A percentile compares a stretch with the other conserved stretches of the same genome.
These are phyloP conservation scores for Talaromyces ruber DNA, from an alignment of 495 filamentous ascomycete genomes.

Conservation along the genomic window DNA sequence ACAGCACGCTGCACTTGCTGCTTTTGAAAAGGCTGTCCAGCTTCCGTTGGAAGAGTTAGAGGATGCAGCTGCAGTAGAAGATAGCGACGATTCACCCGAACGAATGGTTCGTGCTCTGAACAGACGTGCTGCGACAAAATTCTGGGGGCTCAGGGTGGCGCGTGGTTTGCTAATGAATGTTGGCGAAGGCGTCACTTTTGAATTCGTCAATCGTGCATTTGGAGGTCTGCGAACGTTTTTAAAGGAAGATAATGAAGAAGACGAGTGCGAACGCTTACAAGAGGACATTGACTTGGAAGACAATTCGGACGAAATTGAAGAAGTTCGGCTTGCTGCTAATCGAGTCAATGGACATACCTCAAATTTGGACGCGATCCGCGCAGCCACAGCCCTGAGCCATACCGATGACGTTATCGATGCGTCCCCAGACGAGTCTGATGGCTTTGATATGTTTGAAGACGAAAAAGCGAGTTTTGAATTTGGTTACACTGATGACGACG, in stretches of 20 bases:
- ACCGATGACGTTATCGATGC: not conserved
- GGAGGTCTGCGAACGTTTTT: slow-evolving; percentile 41
- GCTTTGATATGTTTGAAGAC: slow-evolving; percentile 11
- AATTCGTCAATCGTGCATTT: slow-evolving; percentile 54
- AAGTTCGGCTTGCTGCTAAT: slow-evolving; percentile 16
- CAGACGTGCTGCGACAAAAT: slow-evolving; percentile 33
- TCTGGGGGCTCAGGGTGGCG: slow-evolving; percentile 56
- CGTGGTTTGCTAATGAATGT: slow-evolving; percentile 54
- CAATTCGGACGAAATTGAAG: slow-evolving; percentile 30
- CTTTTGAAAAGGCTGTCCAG: slow-evolving; percentile 45
- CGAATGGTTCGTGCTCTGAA: slow-evolving; percentile 23
- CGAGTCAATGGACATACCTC: not conserved
- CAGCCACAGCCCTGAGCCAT: not conserved
- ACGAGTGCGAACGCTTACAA: slow-evolving; percentile 32
- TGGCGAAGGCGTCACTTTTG: slow-evolving; percentile 48
- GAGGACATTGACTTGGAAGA: slow-evolving; percentile 34
- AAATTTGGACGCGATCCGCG: not conserved
- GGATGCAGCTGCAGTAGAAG: slow-evolving; percentile 20
- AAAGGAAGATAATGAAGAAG: slow-evolving; percentile 25
- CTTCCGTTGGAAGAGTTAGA: slow-evolving; percentile 42
- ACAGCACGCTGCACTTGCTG: slow-evolving; percentile 47
- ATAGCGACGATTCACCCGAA: slow-evolving; percentile 15
- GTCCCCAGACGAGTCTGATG: slow-evolving; percentile 12
- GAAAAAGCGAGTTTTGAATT: slow-evolving; percentile 1
- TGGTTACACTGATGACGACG: slow-evolving; percentile 10